Conservation (phyloP, 2,329 filamentous ascomycete species). For the Talaromyces sp. region DNA sequence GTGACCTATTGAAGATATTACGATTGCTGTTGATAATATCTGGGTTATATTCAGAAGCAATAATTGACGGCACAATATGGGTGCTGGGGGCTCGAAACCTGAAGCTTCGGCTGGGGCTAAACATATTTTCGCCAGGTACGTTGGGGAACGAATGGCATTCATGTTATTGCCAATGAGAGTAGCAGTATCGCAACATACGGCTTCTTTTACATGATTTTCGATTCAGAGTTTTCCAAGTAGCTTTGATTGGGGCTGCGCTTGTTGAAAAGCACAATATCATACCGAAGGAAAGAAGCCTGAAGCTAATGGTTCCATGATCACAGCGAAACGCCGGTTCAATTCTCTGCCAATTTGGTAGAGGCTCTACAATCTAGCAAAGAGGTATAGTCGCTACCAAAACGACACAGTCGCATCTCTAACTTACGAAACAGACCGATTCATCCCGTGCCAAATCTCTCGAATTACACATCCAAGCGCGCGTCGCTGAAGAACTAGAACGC, state of each 20-base stretch:
- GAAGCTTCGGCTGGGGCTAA: constrained; percentile 50
- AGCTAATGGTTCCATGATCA: constrained; percentile 33
- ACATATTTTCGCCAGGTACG: constrained; percentile 62
- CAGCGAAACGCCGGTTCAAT: constrained; percentile 61
- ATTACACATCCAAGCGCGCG: constrained; percentile 82
- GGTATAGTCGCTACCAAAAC: constrained; percentile 50
- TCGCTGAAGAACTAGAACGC: constrained; percentile 77
- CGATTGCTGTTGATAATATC: neutral
- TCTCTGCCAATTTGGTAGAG: constrained; percentile 80
- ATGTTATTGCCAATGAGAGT: neutral
- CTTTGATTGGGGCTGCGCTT: neutral
- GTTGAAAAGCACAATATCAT: neutral
- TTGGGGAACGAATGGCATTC: constrained; percentile 15
- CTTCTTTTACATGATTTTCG: neutral
- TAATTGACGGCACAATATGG: constrained; percentile 44
- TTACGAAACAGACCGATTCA: constrained; percentile 69
- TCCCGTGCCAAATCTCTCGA: constrained; percentile 80
- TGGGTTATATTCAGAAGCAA: neutral
- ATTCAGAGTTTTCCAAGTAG: neutral
- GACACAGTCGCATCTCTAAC: neutral
- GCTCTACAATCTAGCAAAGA: constrained; percentile 80
- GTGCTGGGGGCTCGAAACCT: constrained; percentile 61
- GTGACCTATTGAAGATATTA: neutral
- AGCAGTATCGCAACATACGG: neutral
- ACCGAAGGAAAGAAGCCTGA: neutral